Evolutionary conservation across 75 land plant genomes (phyloP).

Genomic region (Selaginella tamariscina): DNA sequence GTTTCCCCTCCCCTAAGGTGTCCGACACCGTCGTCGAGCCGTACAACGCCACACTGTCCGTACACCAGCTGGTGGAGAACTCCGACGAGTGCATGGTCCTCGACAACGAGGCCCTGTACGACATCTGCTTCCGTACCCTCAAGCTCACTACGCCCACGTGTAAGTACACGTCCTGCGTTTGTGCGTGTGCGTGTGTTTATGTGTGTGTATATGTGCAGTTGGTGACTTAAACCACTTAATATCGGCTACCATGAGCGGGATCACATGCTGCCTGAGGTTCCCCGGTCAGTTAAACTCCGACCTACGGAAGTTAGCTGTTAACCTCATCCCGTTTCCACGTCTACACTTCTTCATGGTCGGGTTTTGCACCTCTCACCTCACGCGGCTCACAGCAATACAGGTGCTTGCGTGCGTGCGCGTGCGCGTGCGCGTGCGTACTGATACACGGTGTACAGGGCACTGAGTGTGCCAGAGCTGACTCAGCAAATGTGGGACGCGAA

Average conservation of each 20-base stretch:
- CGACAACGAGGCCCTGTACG: slow-evolving; percentile 62
- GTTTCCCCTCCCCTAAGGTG: slow-evolving; percentile 60
- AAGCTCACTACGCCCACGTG: slow-evolving; percentile 40
- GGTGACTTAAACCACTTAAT: slow-evolving; percentile 53
- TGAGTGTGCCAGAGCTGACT: slow-evolving; percentile 61
- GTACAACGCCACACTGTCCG: slow-evolving; percentile 58
- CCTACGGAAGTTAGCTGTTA: slow-evolving; percentile 55
- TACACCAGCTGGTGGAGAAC: slow-evolving; percentile 63
- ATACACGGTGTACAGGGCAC: slow-evolving; percentile 44
- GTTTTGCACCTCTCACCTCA: slow-evolving; percentile 55
- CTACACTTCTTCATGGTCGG: slow-evolving; percentile 70
- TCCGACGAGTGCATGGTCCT: slow-evolving; percentile 64
- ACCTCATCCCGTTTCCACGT: slow-evolving; percentile 61
- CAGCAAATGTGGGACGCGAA: slow-evolving; percentile 71
- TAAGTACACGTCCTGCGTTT: too few species aligned
- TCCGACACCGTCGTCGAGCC: slow-evolving; percentile 45
- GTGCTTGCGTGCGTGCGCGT: too few species aligned
- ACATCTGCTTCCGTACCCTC: slow-evolving; percentile 45
- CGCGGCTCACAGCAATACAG: slow-evolving; percentile 66
- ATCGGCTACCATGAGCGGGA: slow-evolving; percentile 65
- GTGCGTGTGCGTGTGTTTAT: too few species aligned
- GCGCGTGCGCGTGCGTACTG: too few species aligned
- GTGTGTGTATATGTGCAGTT: too few species aligned
- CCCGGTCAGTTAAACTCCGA: slow-evolving; percentile 61
- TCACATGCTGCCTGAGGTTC: slow-evolving; percentile 68